Percentiles rank a stretch among this genome's conserved stretches.
These are phyloP conservation scores for Epithele typhae DNA, from an alignment of 768 basidiomycete species.

Conservation along the genomic window DNA sequence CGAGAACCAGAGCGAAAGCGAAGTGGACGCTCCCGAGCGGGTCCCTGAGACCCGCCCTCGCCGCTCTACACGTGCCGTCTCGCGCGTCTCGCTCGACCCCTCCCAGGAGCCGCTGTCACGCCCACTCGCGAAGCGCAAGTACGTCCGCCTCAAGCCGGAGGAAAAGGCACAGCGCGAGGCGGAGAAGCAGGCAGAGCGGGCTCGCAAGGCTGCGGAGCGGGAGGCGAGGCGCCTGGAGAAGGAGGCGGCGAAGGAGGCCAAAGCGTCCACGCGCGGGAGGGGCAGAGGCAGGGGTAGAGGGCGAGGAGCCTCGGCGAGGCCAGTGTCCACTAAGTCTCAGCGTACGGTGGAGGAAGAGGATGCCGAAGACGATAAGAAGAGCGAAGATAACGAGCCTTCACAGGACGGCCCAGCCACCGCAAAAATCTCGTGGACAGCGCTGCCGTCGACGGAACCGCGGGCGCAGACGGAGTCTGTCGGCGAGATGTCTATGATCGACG, in stretches of 20 bases:
- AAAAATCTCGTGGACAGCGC: conserved; percentile 26
- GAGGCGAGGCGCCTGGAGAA: conserved; percentile 17
- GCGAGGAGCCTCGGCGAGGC: background rate
- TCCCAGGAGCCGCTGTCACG: no score
- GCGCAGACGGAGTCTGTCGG: conserved; percentile 11
- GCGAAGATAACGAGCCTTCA: background rate
- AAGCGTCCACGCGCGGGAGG: conserved; percentile 4
- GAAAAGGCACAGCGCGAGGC: conserved; percentile 19
- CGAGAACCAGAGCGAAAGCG: no score
- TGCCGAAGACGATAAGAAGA: background rate
- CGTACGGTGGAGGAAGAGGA: background rate
- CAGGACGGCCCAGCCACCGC: background rate
- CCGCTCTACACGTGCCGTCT: no score
- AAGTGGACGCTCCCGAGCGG: no score
- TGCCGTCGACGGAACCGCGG: conserved; percentile 19
- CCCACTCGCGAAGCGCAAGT: no score
- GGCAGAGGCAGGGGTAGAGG: background rate
- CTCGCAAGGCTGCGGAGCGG: conserved; percentile 15
- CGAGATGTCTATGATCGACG: conserved; percentile 27
- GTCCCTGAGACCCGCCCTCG: no score
- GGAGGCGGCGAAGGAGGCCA: conserved; percentile 9
- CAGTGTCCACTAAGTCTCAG: conserved; percentile 8
- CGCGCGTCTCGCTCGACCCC: no score
- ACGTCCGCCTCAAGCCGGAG: conserved; percentile 19
- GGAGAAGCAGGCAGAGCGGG: conserved; percentile 8